Evolutionary conservation across 768 basidiomycete genomes (phyloP).

Genomic region (Gyrodon lividus): DNA sequence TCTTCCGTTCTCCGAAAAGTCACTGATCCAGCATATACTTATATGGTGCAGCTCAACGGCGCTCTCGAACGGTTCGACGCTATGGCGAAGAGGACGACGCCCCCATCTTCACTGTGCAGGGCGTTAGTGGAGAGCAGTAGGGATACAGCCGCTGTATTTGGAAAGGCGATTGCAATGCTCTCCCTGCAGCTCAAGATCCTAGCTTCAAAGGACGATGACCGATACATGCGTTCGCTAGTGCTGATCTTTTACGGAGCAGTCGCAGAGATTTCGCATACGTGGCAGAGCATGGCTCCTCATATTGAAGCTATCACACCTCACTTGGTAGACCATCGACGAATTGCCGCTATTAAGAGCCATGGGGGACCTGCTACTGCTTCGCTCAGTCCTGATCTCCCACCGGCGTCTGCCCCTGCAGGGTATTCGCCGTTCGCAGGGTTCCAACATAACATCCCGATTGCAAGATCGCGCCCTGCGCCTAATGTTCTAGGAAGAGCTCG

Average conservation of each 20-base stretch:
- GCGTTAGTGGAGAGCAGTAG: conserved; percentile 79
- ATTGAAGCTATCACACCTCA: conserved; percentile 68
- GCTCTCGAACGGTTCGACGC: conserved; percentile 91
- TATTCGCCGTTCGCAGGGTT: conserved; percentile 23
- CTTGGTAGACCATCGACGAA: conserved; percentile 45
- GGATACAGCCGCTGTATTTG: conserved; percentile 80
- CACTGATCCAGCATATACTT: conserved; percentile 77
- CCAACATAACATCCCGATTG: conserved; percentile 26
- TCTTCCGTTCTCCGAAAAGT: conserved; percentile 80
- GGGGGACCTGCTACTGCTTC: conserved; percentile 26
- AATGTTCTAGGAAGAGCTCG: conserved; percentile 43
- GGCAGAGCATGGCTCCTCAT: conserved; percentile 74
- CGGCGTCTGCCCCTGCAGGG: conserved; percentile 27
- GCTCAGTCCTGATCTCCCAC: conserved; percentile 25
- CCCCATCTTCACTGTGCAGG: conserved; percentile 71
- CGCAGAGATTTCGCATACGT: conserved; percentile 83
- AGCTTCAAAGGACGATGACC: conserved; percentile 72
- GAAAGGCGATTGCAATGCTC: conserved; percentile 85
- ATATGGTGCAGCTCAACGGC: conserved; percentile 81
- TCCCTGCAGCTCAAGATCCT: conserved; percentile 78
- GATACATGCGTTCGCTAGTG: conserved; percentile 84
- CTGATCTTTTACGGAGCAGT: conserved; percentile 87
- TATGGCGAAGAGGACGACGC: conserved; percentile 64
- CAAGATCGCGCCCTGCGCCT: conserved; percentile 28
- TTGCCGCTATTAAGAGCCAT: conserved; percentile 31